These are phyloP conservation scores for Pestalotiopsis sp. DNA, from an alignment of 2,329 filamentous ascomycete genomes.

Conservation along the genomic window DNA sequence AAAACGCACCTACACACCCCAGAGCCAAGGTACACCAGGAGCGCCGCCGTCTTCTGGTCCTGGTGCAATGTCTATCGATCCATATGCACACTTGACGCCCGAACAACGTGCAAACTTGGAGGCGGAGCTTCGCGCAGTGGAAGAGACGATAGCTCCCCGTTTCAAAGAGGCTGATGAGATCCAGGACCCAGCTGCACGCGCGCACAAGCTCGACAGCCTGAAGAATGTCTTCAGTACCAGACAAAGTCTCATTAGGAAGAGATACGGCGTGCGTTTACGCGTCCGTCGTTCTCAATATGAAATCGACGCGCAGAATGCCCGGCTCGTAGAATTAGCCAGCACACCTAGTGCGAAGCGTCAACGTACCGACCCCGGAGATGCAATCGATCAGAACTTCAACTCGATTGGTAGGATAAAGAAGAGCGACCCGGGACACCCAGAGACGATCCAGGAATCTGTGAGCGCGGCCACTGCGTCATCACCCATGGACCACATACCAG, in stretches of 20 bases:
- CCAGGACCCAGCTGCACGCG: conserved; percentile 33
- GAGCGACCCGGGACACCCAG: too few species aligned
- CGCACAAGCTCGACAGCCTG: conserved; percentile 40
- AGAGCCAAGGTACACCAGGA: neutral
- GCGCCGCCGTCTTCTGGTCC: conserved; percentile 4
- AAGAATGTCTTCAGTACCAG: conserved; percentile 58
- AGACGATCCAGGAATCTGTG: neutral
- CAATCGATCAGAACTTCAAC: neutral
- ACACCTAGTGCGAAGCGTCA: conserved; percentile 27
- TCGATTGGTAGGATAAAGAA: too few species aligned
- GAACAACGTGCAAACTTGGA: conserved; percentile 32
- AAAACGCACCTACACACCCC: neutral
- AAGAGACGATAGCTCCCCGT: conserved; percentile 40
- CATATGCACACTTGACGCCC: conserved; percentile 47
- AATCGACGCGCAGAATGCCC: conserved; percentile 46
- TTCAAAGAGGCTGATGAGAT: conserved; percentile 46
- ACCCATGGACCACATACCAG: conserved; percentile 24
- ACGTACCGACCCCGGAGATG: conserved; percentile 21
- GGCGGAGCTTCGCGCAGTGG: conserved; percentile 39
- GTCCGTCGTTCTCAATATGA: conserved; percentile 49
- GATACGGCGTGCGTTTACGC: conserved; percentile 57
- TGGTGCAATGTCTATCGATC: conserved; percentile 30
- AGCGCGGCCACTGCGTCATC: conserved; percentile 3
- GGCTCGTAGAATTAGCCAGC: conserved; percentile 36
- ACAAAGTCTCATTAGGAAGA: conserved; percentile 59